A percentile compares a stretch with the other conserved stretches of the same genome.
These are phyloP conservation scores for Elaeagnus macrophylla DNA, from an alignment of 306 rosid genomes.

Conservation along the genomic window DNA sequence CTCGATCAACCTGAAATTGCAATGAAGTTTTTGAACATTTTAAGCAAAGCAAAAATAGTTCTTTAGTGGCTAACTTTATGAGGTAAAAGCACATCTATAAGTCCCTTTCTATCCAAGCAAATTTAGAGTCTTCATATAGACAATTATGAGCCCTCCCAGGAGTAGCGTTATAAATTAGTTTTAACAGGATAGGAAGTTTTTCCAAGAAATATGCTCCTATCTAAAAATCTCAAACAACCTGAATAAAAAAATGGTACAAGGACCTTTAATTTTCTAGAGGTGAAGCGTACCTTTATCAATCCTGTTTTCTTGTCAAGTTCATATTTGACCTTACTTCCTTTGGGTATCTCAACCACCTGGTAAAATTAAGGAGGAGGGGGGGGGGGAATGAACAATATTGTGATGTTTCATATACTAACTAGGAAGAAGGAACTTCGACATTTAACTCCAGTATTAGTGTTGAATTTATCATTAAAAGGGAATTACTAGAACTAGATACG, in stretches of 20 bases:
- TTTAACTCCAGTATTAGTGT: no score
- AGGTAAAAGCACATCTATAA: background rate
- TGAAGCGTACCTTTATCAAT: constrained; percentile 55
- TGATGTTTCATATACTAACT: no score
- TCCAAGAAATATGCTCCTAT: background rate
- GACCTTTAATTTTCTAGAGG: constrained; percentile 8
- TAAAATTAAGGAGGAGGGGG: no score
- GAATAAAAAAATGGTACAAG: background rate
- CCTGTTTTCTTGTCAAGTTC: constrained; percentile 99
- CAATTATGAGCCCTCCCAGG: no score
- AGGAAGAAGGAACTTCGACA: no score
- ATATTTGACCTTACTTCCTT: constrained; percentile 94
- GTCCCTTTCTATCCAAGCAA: background rate
- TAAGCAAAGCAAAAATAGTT: constrained; percentile 8
- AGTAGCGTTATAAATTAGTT: background rate
- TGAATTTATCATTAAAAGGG: no score
- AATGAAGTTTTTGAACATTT: constrained; percentile 13
- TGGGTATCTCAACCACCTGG: constrained; percentile 87
- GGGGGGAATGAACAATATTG: no score
- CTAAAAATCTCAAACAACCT: background rate
- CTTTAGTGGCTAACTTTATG: background rate
- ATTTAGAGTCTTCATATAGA: no score
- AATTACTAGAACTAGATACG: no score
- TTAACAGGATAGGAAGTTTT: constrained; percentile 4
- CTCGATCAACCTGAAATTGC: constrained; percentile 64